Conservation (phyloP, 768 basidiomycete genomes). For the Lyophyllum shimeji region DNA sequence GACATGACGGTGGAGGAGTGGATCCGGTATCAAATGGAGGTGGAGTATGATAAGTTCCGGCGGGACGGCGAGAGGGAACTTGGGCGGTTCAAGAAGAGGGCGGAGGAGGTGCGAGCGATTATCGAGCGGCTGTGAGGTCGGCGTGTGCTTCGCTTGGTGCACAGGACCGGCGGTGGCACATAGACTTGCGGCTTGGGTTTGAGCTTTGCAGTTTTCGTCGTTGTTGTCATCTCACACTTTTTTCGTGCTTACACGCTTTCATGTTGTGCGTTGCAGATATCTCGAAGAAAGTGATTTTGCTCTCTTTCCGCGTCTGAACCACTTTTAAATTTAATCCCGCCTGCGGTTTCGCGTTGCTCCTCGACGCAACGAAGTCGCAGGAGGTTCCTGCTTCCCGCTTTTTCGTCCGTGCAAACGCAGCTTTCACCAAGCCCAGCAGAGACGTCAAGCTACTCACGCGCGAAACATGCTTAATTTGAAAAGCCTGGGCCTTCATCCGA, state of each 20-base stretch:
- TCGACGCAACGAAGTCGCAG: no score
- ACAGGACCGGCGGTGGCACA: no score
- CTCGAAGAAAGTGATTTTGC: not conserved
- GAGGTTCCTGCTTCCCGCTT: no score
- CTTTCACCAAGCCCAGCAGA: no score
- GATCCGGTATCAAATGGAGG: constrained; percentile 73
- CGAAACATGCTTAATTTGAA: no score
- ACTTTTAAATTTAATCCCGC: no score
- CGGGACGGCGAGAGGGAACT: constrained; percentile 46
- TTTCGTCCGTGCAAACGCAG: no score
- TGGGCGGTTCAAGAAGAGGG: constrained; percentile 37
- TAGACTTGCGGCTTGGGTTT: not conserved
- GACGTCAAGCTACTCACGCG: no score
- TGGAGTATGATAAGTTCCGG: constrained; percentile 58
- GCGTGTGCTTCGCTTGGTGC: not conserved
- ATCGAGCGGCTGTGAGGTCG: constrained; percentile 34
- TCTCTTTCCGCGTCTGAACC: no score
- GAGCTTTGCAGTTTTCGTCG: not conserved
- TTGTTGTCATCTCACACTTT: not conserved
- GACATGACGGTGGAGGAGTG: constrained; percentile 84
- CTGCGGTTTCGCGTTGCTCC: no score
- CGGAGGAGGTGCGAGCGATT: constrained; percentile 39
- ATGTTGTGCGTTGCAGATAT: not conserved
- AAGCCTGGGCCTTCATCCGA: no score
- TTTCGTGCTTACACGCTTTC: not conserved